Evolutionary conservation across 202 grass and related monocot genomes (phyloP).

Genomic region (Setaria italica): DNA sequence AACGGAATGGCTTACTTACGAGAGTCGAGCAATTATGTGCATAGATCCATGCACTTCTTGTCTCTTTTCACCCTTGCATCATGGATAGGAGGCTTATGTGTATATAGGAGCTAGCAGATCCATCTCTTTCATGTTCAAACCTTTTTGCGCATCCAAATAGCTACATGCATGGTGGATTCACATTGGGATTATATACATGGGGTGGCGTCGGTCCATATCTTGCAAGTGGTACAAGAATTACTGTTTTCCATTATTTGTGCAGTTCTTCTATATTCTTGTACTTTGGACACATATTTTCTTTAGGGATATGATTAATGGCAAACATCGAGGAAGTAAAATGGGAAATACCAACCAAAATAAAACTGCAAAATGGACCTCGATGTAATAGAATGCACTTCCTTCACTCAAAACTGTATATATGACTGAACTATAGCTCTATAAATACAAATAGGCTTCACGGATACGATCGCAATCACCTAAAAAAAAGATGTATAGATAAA

Average conservation of each 20-base stretch:
- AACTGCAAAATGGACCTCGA: background rate
- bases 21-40: background rate
- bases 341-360: background rate
- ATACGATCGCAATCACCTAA: background rate
- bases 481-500: background rate
- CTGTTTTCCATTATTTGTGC: background rate
- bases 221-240: background rate
- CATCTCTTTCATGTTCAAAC: background rate
- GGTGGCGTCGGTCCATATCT: background rate
- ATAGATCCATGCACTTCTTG: constrained; percentile 6
- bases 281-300: background rate
- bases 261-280: background rate
- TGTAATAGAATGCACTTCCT: background rate
- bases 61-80: background rate
- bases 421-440: background rate
- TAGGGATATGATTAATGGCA: background rate
- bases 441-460: background rate
- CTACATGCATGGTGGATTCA: background rate
- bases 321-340: background rate
- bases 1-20: constrained; percentile 2
- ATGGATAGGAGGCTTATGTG: background rate
- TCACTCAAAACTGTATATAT: background rate
- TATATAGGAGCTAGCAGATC: background rate
- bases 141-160: background rate
- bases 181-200: background rate